phyloP scores from a whole-genome alignment of 495 filamentous ascomycete species.

The Letharia lupina region DNA sequence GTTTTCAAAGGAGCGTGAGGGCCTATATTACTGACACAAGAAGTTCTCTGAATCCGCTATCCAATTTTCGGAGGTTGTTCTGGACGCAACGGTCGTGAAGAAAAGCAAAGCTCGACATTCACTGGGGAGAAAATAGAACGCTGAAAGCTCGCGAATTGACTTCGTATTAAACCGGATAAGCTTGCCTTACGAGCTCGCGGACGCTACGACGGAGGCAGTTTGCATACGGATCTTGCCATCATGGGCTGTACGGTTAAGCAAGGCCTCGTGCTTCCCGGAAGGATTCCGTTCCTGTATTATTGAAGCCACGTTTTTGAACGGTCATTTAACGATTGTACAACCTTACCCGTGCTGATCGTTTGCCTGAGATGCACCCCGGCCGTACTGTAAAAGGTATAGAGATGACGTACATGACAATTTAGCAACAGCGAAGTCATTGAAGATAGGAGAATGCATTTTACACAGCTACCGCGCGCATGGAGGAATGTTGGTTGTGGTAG shows the following conservation, averaged over 20 bases:
- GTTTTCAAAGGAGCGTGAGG: slow-evolving; percentile 1
- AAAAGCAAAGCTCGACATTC: background rate
- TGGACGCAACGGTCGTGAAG: background rate
- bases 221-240: background rate
- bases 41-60: background rate
- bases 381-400: background rate
- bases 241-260: slow-evolving; percentile 1
- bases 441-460: background rate
- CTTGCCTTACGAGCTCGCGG: background rate
- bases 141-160: background rate
- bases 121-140: background rate
- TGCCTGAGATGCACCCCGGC: background rate
- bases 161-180: background rate
- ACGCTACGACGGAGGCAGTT: background rate
- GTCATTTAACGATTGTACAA: background rate
- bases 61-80: background rate
- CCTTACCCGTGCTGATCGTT: background rate
- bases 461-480: background rate
- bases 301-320: background rate
- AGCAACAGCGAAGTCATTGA: background rate
- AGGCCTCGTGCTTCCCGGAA: slow-evolving; percentile 1
- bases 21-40: slow-evolving; percentile 2
- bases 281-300: slow-evolving; percentile 9
- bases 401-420: background rate
- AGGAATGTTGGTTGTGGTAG: background rate